phyloP scores from a whole-genome alignment of 78 protist species.

The Goniomonas avonlea region DNA sequence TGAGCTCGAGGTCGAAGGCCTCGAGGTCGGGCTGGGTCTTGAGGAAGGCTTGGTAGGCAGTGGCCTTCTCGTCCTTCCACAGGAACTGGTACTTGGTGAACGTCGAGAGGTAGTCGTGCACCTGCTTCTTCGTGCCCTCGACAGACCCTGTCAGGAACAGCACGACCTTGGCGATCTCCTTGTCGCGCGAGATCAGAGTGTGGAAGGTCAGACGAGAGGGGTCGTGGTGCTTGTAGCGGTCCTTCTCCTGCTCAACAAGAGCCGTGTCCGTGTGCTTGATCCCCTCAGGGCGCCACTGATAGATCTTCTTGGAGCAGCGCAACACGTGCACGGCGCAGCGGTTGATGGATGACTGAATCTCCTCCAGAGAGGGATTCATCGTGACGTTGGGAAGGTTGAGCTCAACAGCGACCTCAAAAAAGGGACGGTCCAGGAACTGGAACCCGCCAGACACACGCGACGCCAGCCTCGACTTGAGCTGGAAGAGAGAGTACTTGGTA shows the following conservation, averaged over 20 bases:
- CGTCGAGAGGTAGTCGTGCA: conserved; percentile 34
- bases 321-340: conserved; percentile 35
- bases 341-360: conserved; percentile 50
- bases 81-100: conserved; percentile 49
- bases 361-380: conserved; percentile 50
- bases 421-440: conserved; percentile 35
- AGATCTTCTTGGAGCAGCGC: conserved; percentile 8
- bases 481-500: conserved; percentile 29
- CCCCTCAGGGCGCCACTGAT: conserved; percentile 25
- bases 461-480: conserved; percentile 47
- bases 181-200: conserved; percentile 34
- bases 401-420: conserved; percentile 51
- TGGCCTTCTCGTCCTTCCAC: conserved; percentile 46
- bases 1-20: conserved; percentile 44
- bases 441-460: conserved; percentile 18
- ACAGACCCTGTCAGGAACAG: conserved; percentile 52
- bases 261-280: not conserved
- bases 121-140: conserved; percentile 44
- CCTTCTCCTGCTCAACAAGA: not conserved
- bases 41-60: conserved; percentile 36
- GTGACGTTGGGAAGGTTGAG: conserved; percentile 39
- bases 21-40: conserved; percentile 44
- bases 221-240: not conserved
- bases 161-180: conserved; percentile 48
- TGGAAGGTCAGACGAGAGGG: conserved; percentile 18